Conservation (phyloP, 2,329 filamentous ascomycete species). For the Botrytis paeoniae region DNA sequence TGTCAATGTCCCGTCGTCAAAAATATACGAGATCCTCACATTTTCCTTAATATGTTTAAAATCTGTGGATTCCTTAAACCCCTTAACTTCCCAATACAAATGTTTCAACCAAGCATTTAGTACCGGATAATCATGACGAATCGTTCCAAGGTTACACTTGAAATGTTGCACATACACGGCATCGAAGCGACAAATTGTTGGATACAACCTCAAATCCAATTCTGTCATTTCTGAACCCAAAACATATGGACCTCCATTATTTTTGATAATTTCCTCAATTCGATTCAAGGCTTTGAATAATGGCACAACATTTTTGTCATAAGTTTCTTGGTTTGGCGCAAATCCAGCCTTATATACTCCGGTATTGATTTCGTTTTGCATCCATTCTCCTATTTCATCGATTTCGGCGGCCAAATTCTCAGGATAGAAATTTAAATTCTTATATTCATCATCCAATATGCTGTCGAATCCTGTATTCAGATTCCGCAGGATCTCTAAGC, state of each 20-base stretch:
- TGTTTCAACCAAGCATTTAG: slow-evolving; percentile 54
- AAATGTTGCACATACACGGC: slow-evolving; percentile 64
- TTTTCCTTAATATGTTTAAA: slow-evolving; percentile 51
- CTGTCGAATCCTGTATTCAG: slow-evolving; percentile 55
- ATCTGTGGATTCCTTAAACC: slow-evolving; percentile 46
- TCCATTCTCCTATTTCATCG: slow-evolving; percentile 65
- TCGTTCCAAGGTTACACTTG: slow-evolving; percentile 59
- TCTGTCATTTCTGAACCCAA: slow-evolving; percentile 65
- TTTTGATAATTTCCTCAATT: slow-evolving; percentile 65
- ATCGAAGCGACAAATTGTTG: slow-evolving; percentile 66
- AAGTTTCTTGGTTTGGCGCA: slow-evolving; percentile 75
- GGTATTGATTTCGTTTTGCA: slow-evolving; percentile 68
- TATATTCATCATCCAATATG: slow-evolving; percentile 20
- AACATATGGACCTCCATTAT: slow-evolving; percentile 45
- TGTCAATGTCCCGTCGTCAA: not conserved
- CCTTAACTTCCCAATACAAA: slow-evolving; percentile 60
- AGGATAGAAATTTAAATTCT: slow-evolving; percentile 21
- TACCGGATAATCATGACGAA: slow-evolving; percentile 60
- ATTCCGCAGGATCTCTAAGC: slow-evolving; percentile 77
- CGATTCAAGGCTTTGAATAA: slow-evolving; percentile 76
- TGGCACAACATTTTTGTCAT: slow-evolving; percentile 65
- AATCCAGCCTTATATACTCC: slow-evolving; percentile 75
- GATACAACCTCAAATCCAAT: slow-evolving; percentile 64
- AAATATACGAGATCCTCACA: slow-evolving; percentile 20
- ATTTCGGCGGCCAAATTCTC: slow-evolving; percentile 15